Conservation (phyloP, 192 early-diverging fungal species). For the Backusella mclennaniae region DNA sequence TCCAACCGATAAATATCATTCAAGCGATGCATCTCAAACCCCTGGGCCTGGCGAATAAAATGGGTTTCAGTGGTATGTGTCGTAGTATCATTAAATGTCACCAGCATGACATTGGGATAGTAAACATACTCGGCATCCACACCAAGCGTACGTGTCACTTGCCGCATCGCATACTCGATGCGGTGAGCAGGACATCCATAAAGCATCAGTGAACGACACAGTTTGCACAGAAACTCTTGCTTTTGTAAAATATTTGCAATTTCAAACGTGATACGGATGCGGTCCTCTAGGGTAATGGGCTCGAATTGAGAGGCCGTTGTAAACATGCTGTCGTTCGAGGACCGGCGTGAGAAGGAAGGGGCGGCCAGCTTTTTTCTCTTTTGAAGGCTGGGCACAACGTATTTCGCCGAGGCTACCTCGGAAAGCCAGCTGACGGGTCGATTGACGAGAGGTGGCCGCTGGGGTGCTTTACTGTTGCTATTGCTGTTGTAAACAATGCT, state of each 20-base stretch:
- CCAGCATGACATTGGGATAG: conserved; percentile 68
- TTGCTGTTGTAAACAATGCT: not conserved
- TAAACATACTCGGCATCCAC: conserved; percentile 64
- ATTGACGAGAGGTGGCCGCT: not conserved
- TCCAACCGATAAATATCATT: conserved; percentile 60
- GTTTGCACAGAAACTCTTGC: conserved; percentile 60
- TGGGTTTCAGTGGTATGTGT: conserved; percentile 74
- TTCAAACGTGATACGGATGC: conserved; percentile 49
- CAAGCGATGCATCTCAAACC: conserved; percentile 68
- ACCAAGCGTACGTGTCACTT: conserved; percentile 57
- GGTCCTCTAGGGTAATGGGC: conserved; percentile 43
- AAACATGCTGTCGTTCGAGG: conserved; percentile 23
- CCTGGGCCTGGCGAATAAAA: conserved; percentile 55
- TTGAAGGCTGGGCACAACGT: conserved; percentile 26
- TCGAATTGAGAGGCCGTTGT: conserved; percentile 30
- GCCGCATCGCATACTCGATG: conserved; percentile 61
- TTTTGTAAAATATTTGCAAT: conserved; percentile 67
- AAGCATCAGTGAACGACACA: conserved; percentile 64
- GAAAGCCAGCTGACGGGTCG: conserved; percentile 27
- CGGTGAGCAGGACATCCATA: conserved; percentile 72
- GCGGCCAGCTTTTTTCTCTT: conserved; percentile 8
- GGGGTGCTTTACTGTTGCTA: not conserved
- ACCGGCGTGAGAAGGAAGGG: conserved; percentile 21
- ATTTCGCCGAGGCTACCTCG: conserved; percentile 6
- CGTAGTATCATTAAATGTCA: conserved; percentile 65